A percentile compares a stretch with the other conserved stretches of the same genome.
phyloP scores from a whole-genome alignment of 1,139 yeast species.

The Blastobotrys persicus region DNA sequence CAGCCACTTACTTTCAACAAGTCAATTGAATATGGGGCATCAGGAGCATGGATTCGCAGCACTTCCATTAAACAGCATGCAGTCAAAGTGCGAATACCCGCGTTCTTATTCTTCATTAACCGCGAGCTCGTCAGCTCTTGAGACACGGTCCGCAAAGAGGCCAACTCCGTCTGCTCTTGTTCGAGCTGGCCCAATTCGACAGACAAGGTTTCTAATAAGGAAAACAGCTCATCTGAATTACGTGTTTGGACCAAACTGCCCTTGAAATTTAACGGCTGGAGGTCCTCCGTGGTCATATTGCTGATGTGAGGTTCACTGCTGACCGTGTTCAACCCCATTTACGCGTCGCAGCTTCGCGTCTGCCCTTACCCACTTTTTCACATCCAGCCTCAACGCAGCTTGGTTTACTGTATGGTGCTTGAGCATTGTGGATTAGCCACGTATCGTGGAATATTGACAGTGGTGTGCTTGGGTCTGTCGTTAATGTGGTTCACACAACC shows the following conservation, averaged over 20 bases:
- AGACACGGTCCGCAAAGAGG: conserved; percentile 47
- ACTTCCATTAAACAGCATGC: conserved; percentile 79
- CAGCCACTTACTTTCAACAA: conserved; percentile 49
- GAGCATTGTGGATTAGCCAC: too few relatives aligned
- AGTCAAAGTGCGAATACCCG: conserved; percentile 67
- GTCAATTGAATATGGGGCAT: conserved; percentile 76
- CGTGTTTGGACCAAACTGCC: conserved; percentile 3
- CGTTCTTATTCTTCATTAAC: conserved; percentile 58
- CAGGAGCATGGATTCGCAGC: conserved; percentile 78
- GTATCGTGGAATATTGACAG: too few relatives aligned
- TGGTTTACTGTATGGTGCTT: too few relatives aligned
- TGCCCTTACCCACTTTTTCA: conserved; percentile 1
- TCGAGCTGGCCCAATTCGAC: conserved; percentile 8
- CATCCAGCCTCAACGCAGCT: conserved; percentile 12
- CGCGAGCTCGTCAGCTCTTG: conserved; percentile 57
- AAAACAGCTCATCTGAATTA: conserved; percentile 5
- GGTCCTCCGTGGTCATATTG: conserved; percentile 1
- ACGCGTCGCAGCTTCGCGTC: neutral
- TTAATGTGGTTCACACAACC: too few relatives aligned
- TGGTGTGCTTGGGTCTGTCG: too few relatives aligned
- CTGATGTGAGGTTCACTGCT: too few relatives aligned
- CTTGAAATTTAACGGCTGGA: conserved; percentile 1
- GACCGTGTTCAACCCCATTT: too few relatives aligned
- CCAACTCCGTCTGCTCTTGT: conserved; percentile 5
- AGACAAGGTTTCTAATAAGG: conserved; percentile 1